Base-by-base conservation (phyloP, 164 flowering plant genomes). In the Aristolochia fimbriata region DNA sequence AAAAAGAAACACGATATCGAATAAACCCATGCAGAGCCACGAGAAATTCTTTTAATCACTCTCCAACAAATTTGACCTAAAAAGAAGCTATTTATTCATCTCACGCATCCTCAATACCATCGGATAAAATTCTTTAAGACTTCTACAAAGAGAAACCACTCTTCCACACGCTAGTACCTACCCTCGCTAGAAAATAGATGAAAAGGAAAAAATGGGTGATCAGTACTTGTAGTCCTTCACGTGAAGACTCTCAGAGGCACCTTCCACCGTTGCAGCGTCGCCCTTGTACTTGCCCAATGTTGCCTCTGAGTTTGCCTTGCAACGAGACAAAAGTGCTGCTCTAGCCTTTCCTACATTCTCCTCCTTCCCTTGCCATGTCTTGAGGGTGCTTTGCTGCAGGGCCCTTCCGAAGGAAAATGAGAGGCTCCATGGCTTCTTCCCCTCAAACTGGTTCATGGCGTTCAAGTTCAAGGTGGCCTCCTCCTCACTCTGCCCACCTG, bases 251-350 rank as follows among this genome's bases (percentile, higher is more conserved):
- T 76, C 82, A 4, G 74, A 72, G 11, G 63, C 80, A 45, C 80
- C 80, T 51, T 76, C 78, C 13, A 67, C 73, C 25, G 37, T n/a
- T 2, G 65, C 55, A 19, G 70, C 74, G 51, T 70, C 74, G 17
- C 79, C 81, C 66, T 68, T 61, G 67, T 79, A 79, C 51, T 63
- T 71, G 52, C 83, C 81, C 51, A 79, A 70, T 21, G 81, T 79
- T n/a, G 83, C 83, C 55, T 77, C 74, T 0, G 79, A 79, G 68
- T 79, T 79, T 1, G 81, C 79, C 69, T 74, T 77, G 76, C 72
- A 70, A 68, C 80, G 63, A 0, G 74, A 55, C 30, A 71, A 74
- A 62, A 78, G 73, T 11, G 76, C 76, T 8, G 70, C 74, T 51
- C 63, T 71, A 17, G 82, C 80, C 64, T 71, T 73, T 54, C 52